Evolutionary conservation across 345 rosid species (phyloP).

Genomic region (Eucalyptus leucophloia): DNA sequence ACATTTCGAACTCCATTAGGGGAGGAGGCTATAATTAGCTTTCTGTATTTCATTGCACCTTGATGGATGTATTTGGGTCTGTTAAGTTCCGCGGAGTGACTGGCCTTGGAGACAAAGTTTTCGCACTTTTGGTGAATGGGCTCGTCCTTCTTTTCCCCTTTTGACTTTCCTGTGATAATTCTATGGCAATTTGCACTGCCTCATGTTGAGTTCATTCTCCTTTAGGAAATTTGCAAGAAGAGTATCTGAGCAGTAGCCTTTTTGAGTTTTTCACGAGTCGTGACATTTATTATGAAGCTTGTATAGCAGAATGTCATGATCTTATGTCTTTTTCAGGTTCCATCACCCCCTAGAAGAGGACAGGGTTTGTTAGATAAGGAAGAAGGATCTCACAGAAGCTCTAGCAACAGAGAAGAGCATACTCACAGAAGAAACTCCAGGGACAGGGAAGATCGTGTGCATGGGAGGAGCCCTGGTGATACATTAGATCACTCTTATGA

Average conservation of each 20-base stretch:
- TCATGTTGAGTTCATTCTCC: neutral
- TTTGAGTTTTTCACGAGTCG: neutral
- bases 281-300: neutral
- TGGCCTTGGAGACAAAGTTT: neutral
- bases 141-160: neutral
- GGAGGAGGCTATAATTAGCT: too few relatives aligned
- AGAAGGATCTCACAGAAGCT: slow-evolving; percentile 6
- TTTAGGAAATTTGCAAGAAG: neutral
- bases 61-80: neutral
- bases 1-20: too few relatives aligned
- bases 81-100: neutral
- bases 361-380: slow-evolving; percentile 20
- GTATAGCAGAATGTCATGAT: neutral
- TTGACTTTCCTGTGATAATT: neutral
- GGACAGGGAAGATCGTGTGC: neutral
- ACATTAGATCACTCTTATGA: neutral
- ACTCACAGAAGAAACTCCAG: neutral
- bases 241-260: neutral
- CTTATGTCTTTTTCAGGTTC: slow-evolving; percentile 28
- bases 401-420: slow-evolving; percentile 22
- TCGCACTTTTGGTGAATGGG: neutral
- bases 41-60: too few relatives aligned
- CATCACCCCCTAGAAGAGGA: slow-evolving; percentile 76
- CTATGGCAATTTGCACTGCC: neutral
- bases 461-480: slow-evolving; percentile 10